Evolutionary conservation across 2,329 filamentous ascomycete genomes (phyloP).

Genomic region (Fusarium continuum): DNA sequence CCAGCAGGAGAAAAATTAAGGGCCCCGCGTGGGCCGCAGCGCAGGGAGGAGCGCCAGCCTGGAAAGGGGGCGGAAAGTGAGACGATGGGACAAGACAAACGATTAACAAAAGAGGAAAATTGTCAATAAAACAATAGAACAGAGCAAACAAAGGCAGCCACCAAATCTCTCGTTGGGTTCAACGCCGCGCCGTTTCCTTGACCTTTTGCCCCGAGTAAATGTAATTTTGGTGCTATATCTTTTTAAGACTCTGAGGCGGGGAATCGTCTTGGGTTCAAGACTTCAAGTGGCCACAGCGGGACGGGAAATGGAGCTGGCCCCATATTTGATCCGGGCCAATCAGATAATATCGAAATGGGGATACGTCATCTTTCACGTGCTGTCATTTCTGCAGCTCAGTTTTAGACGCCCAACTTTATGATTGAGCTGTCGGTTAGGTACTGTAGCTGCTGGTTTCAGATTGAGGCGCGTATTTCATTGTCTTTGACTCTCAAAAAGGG

Average conservation of each 20-base stretch:
- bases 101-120: conserved; percentile 2
- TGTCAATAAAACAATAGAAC: neutral
- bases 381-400: neutral
- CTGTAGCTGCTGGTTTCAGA: neutral
- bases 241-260: conserved; percentile 29
- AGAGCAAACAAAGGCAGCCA: neutral
- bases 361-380: conserved; percentile 32
- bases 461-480: neutral
- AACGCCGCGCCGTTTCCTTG: conserved; percentile 3
- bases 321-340: conserved; percentile 35
- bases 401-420: conserved; percentile 20
- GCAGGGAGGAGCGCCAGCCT: conserved; percentile 18
- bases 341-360: conserved; percentile 17
- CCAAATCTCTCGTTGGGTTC: conserved; percentile 7
- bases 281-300: conserved; percentile 3
- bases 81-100: neutral
- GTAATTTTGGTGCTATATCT: conserved; percentile 4
- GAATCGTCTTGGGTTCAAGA: too few species aligned
- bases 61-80: conserved; percentile 5
- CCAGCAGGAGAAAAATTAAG: conserved; percentile 31
- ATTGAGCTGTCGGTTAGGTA: conserved; percentile 8
- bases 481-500: neutral
- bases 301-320: conserved; percentile 12
- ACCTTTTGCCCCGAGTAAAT: conserved; percentile 7
- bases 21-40: conserved; percentile 33